Conservation (phyloP, 345 rosid genomes). For the Populus tremula region DNA sequence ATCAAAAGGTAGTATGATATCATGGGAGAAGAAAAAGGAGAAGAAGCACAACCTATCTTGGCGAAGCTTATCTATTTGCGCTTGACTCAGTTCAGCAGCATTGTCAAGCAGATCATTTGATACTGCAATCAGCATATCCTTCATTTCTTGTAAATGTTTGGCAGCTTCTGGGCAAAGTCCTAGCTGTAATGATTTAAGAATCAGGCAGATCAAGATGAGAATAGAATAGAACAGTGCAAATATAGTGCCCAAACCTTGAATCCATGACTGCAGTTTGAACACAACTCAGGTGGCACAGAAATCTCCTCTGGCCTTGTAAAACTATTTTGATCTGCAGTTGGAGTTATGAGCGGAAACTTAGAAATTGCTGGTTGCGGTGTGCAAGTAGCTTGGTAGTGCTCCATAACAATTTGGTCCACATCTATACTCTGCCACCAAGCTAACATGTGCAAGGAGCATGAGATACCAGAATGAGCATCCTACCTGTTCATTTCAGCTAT, state of each 20-base stretch:
- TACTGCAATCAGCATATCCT: conserved; percentile 72
- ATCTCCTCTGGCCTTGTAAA: conserved; percentile 42
- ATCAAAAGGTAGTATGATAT: neutral
- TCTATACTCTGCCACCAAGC: conserved; percentile 69
- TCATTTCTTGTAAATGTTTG: conserved; percentile 75
- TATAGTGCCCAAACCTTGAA: conserved; percentile 43
- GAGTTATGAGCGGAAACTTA: conserved; percentile 53
- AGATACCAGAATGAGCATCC: conserved; percentile 13
- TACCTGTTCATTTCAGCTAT: neutral
- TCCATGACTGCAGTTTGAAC: conserved; percentile 76
- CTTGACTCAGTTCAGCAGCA: conserved; percentile 52
- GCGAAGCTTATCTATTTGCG: conserved; percentile 71
- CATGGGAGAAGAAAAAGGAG: conserved; percentile 2
- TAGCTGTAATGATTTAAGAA: conserved; percentile 51
- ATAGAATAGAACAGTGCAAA: conserved; percentile 19
- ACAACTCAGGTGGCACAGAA: conserved; percentile 62
- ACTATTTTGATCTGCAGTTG: conserved; percentile 38
- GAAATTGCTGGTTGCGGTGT: conserved; percentile 74
- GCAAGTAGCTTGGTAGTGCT: conserved; percentile 70
- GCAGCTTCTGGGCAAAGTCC: conserved; percentile 81
- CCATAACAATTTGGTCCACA: conserved; percentile 82
- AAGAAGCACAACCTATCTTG: conserved; percentile 62
- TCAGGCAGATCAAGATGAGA: conserved; percentile 25
- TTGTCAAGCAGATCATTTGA: conserved; percentile 95
- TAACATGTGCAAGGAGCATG: conserved; percentile 10